These are phyloP conservation scores for Macaranga tanarius DNA, from an alignment of 441 rosid genomes.

Conservation along the genomic window DNA sequence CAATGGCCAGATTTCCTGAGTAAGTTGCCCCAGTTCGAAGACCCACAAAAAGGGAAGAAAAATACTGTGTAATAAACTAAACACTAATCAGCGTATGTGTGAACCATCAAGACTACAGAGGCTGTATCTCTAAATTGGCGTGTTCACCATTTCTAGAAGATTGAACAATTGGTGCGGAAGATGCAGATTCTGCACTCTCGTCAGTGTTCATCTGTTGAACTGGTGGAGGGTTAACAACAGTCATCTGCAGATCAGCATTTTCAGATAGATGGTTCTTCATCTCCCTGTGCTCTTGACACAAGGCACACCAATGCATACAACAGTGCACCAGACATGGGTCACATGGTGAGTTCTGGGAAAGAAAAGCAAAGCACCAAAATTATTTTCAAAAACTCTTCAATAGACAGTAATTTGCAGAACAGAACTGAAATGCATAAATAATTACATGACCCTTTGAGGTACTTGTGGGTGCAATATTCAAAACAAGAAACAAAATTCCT, in stretches of 20 bases:
- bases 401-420: too few relatives aligned
- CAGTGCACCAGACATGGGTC: conserved; percentile 85
- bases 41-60: not conserved
- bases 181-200: conserved; percentile 30
- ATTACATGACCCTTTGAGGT: too few relatives aligned
- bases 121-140: conserved; percentile 48
- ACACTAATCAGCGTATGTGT: not conserved
- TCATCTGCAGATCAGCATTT: conserved; percentile 33
- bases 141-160: conserved; percentile 38
- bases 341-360: conserved; percentile 73
- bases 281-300: conserved; percentile 93
- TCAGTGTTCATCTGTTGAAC: conserved; percentile 66
- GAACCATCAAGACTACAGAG: conserved; percentile 36
- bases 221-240: conserved; percentile 71
- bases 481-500: too few relatives aligned
- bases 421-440: not conserved
- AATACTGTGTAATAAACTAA: not conserved
- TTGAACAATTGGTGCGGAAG: conserved; percentile 23
- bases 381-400: too few relatives aligned
- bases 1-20: not conserved
- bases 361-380: too few relatives aligned
- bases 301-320: conserved; percentile 87
- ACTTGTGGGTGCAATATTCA: too few relatives aligned
- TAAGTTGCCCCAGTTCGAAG: not conserved
- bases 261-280: conserved; percentile 79